These are phyloP conservation scores for Condylostoma magnum DNA, from an alignment of 169 alveolate species.

Conservation along the genomic window DNA sequence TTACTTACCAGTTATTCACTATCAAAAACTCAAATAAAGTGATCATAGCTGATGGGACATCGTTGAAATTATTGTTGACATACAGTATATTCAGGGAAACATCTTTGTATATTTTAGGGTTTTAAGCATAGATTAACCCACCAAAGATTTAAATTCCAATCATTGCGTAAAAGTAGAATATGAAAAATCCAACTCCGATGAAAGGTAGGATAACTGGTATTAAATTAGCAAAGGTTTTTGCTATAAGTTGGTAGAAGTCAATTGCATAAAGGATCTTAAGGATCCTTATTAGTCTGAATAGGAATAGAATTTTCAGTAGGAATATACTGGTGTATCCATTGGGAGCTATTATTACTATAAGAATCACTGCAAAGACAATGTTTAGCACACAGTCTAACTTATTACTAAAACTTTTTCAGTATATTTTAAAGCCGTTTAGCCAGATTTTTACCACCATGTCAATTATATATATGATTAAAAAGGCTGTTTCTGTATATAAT, in stretches of 20 bases:
- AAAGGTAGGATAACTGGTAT: conserved; percentile 36
- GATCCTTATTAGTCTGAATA: conserved; percentile 27
- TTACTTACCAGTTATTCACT: conserved; percentile 46
- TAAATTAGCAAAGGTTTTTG: conserved; percentile 28
- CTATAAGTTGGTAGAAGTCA: conserved; percentile 13
- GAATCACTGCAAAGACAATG: not conserved
- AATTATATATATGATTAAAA: not conserved
- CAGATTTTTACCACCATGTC: not conserved
- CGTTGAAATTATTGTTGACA: conserved; percentile 39
- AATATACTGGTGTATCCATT: not conserved
- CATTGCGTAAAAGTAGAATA: conserved; percentile 30
- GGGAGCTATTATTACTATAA: not conserved
- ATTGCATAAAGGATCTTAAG: conserved; percentile 16
- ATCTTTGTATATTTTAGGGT: conserved; percentile 12
- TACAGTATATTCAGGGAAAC: conserved; percentile 33
- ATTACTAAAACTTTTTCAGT: not conserved
- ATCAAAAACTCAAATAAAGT: conserved; percentile 50
- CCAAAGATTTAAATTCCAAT: conserved; percentile 37
- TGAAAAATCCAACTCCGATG: conserved; percentile 20
- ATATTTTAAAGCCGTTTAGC: not conserved
- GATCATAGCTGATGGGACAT: conserved; percentile 16
- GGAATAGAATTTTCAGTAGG: not conserved
- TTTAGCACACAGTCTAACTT: not conserved
- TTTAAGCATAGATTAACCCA: conserved; percentile 7
- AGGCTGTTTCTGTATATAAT: not conserved